Base-by-base conservation (phyloP, 2,329 filamentous ascomycete genomes). In the Monilinia laxa region DNA sequence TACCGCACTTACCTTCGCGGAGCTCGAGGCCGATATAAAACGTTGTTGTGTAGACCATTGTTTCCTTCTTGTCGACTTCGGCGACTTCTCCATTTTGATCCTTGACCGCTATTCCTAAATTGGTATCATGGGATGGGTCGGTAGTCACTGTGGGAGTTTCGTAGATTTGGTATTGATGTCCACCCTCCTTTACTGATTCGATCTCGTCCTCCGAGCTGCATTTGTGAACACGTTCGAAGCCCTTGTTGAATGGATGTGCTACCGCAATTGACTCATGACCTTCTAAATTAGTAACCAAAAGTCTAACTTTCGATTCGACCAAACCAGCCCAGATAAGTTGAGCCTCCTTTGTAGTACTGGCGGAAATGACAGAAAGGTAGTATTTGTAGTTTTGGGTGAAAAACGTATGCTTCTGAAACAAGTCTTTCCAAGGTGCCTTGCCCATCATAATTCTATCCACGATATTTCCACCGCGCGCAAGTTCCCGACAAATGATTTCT, bases 341-440 rank as follows among this genome's bases (percentile, higher is more conserved):
- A 1, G 90, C 87, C 72, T 97, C 92, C 76, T 93, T 93, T 42
- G 88, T 90, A 68, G 86, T 90, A 77, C 92, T 93, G 1, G 92
- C 89, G 20, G 92, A 87, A 59, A 93, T 90, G 66, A 99, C 89
- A 63, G 90, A 92, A 64, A 99, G 87, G 77, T 98, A 99, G 77
- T 98, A 97, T 78, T 96, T 97, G 82, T 96, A 97, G 70, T 90
- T 93, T 51, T 87, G 79, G 0, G 93, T 96, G 79, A 99, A 99
- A 79, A 99, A 99, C 0, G 88, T 91, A 78, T 98, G 94, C 73
- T 93, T 93, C 56, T 85, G 82, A 76, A 99, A 98, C 1, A 99
- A 81, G 69, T 94, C 91, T 73, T 90, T 91, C 95, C 95, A 99
- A 20, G 84, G 85, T 68, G 85, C 84, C 74, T 90, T 90, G 66